Conservation (phyloP, 192 early-diverging fungal genomes). For the Coemansia sp. region DNA sequence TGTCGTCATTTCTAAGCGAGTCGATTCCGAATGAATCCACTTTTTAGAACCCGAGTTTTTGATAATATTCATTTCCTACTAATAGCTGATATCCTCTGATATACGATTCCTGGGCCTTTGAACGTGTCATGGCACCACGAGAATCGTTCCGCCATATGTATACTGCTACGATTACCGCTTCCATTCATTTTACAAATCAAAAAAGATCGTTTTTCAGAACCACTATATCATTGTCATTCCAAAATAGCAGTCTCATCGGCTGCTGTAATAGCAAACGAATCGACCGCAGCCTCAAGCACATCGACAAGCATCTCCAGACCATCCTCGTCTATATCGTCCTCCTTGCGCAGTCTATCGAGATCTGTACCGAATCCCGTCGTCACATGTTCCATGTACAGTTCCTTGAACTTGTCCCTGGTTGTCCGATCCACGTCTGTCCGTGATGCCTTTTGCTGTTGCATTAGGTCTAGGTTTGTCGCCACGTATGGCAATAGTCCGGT, state of each 20-base stretch:
- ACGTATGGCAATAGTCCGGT: conserved; percentile 19
- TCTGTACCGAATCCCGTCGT: conserved; percentile 47
- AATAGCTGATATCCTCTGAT: no score
- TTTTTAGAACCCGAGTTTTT: no score
- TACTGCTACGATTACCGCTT: no score
- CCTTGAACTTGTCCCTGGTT: conserved; percentile 31
- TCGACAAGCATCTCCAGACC: conserved; percentile 46
- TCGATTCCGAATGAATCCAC: neutral
- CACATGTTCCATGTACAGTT: conserved; percentile 49
- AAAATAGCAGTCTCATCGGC: no score
- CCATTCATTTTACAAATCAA: no score
- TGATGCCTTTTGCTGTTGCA: conserved; percentile 11
- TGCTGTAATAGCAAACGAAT: conserved; percentile 37
- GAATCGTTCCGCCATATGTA: no score
- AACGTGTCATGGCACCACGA: no score
- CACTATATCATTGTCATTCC: conserved; percentile 7
- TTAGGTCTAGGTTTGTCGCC: conserved; percentile 39
- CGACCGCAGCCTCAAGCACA: conserved; percentile 33
- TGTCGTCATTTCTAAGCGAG: conserved; percentile 31
- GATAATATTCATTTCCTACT: no score
- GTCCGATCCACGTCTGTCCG: conserved; percentile 9
- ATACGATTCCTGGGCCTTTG: no score
- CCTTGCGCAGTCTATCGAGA: conserved; percentile 42
- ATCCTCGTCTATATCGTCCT: conserved; percentile 32
- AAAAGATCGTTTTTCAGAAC: no score